Evolutionary conservation across 2,329 filamentous ascomycete genomes (phyloP), one percentile per base, ranked within the genome.

Genomic region (Claviceps spartinae): DNA sequence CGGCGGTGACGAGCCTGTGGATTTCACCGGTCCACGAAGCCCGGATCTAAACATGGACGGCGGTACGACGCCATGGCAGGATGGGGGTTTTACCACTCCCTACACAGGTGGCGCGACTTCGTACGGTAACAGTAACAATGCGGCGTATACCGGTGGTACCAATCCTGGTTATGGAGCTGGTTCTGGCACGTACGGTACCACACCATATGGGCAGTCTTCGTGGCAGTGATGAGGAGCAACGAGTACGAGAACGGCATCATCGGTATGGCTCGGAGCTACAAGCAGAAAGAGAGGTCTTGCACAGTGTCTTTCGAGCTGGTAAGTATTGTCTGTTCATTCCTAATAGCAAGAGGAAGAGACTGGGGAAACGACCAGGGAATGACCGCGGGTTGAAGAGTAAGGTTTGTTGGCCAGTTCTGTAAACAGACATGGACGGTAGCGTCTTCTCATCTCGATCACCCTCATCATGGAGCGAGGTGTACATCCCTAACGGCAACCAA

Each of bases 31-130:
- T 1, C 81, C 81, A 2, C 76, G 81, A 55, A 86, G 82, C 62
- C 83, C 83, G 11, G 81, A 83, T 55, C 70, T 71, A 69, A 79
- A 75, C 64, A 73, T 83, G 74, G 70, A 79, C 51, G 79, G 73
- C 20, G 74, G 72, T 51, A 73, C 72, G 26, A 73, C 72, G 20
- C 74, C 73, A 26, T 82, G 79, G 71, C 75, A 78, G 56, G 77
- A 78, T 44, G 77, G 81, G 54, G 85, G 84, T 38, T 86, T 80
- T 63, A 83, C 80, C 9, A 87, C 85, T 8, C 82, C 85, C 0
- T 86, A 83, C 60, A 81, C 75, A 58, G 71, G 70, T 24, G 75
- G 70, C 49, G 72, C 76, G 55, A 85, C 78, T 61, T 72, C 79
- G 18, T 90, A 75, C 47, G 76, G 76, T 14, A 76, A 76, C 14